These are phyloP conservation scores for Fusarium secorum DNA, from an alignment of 2,329 filamentous ascomycete genomes.

Conservation along the genomic window DNA sequence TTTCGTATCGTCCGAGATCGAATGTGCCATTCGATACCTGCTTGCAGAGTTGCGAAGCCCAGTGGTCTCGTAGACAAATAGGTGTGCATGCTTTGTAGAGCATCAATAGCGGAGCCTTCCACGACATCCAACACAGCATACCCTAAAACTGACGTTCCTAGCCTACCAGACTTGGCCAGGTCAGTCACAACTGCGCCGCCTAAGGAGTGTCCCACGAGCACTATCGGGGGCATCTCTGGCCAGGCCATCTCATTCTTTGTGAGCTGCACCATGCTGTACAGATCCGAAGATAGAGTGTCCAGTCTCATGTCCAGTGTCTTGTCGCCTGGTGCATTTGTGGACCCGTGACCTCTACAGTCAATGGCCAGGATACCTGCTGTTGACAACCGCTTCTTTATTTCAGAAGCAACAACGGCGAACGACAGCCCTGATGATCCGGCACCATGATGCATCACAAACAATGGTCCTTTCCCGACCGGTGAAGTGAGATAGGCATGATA, in stretches of 20 bases:
- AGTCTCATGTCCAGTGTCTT: conserved; percentile 71
- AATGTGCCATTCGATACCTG: conserved; percentile 93
- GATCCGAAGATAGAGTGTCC: conserved; percentile 74
- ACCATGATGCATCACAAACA: conserved; percentile 95
- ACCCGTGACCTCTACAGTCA: conserved; percentile 88
- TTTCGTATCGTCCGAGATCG: conserved; percentile 88
- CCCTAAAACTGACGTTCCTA: conserved; percentile 76
- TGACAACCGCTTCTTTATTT: conserved; percentile 80
- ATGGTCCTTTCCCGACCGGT: conserved; percentile 75
- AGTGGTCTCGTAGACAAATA: conserved; percentile 84
- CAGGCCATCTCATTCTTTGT: conserved; percentile 76
- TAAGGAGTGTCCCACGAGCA: conserved; percentile 91
- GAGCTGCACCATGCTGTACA: conserved; percentile 72
- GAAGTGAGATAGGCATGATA: conserved; percentile 91
- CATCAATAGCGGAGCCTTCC: conserved; percentile 94
- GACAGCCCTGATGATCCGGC: conserved; percentile 92
- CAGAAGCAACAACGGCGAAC: conserved; percentile 81
- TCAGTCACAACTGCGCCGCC: conserved; percentile 92
- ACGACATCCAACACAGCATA: conserved; percentile 95
- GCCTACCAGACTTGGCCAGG: conserved; percentile 71
- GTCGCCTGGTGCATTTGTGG: conserved; percentile 60
- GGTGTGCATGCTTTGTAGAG: conserved; percentile 90
- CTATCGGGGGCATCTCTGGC: conserved; percentile 73
- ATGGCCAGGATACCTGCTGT: conserved; percentile 83
- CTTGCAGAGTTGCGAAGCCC: conserved; percentile 77